Percentiles rank a stretch among this genome's conserved stretches.
Evolutionary conservation across 2,329 filamentous ascomycete species (phyloP).

Genomic region (Trematosphaeria pertusa): DNA sequence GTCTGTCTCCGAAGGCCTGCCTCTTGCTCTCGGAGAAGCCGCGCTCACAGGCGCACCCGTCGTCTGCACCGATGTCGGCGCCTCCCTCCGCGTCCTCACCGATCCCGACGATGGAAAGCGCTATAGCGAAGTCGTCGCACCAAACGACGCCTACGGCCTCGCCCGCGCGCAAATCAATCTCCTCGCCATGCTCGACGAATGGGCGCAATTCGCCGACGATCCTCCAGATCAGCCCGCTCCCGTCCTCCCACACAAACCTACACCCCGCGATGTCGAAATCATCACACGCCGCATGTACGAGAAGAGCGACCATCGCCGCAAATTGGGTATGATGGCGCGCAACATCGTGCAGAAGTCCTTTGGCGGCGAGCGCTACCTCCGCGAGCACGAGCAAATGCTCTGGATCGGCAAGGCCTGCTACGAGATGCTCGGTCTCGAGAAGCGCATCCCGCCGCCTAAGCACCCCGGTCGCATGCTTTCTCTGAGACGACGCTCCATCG

Average conservation of each 20-base stretch:
- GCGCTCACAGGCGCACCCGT: slow-evolving; percentile 63
- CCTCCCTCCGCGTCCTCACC: slow-evolving; percentile 63
- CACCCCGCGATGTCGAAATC: slow-evolving; percentile 57
- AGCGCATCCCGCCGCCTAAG: slow-evolving; percentile 31
- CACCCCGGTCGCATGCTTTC: slow-evolving; percentile 39
- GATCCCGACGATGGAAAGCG: slow-evolving; percentile 56
- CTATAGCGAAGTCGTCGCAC: slow-evolving; percentile 69
- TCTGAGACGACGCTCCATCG: slow-evolving; percentile 16
- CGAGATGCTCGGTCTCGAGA: slow-evolving; percentile 42
- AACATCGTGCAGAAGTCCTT: slow-evolving; percentile 66
- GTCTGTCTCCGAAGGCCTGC: slow-evolving; percentile 63
- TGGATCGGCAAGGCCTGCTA: slow-evolving; percentile 47
- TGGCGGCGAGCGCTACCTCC: slow-evolving; percentile 65
- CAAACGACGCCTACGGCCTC: slow-evolving; percentile 67
- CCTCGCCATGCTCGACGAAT: slow-evolving; percentile 67
- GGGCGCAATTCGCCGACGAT: slow-evolving; percentile 65
- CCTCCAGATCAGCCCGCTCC: slow-evolving; percentile 46
- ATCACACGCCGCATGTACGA: slow-evolving; percentile 67
- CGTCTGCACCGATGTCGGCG: slow-evolving; percentile 64
- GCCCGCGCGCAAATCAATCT: slow-evolving; percentile 69
- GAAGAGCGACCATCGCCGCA: slow-evolving; percentile 63
- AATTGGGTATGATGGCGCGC: slow-evolving; percentile 65
- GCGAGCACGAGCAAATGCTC: slow-evolving; percentile 65
- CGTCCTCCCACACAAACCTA: slow-evolving; percentile 58
- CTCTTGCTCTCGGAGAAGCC: slow-evolving; percentile 65